phyloP scores from a whole-genome alignment of 2,329 filamentous ascomycete genomes.

The Hypoxylon rubiginosum region DNA sequence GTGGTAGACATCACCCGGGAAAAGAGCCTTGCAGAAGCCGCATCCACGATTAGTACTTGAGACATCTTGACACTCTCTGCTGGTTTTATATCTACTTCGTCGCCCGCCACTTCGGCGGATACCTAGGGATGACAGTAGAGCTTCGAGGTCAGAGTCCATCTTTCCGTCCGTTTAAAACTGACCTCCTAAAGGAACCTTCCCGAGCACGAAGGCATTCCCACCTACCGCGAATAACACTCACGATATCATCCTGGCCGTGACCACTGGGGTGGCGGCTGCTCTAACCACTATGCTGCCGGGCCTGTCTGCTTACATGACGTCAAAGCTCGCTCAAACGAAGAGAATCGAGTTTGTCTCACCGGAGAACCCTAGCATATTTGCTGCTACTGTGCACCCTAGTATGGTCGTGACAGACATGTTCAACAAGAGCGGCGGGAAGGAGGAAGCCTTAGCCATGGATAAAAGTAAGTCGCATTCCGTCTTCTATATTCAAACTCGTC shows the following conservation, averaged over 20 bases:
- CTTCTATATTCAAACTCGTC: not conserved
- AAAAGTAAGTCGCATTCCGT: constrained; percentile 11
- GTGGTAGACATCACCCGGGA: constrained; percentile 10
- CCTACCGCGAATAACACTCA: constrained; percentile 26
- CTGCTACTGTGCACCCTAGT: constrained; percentile 44
- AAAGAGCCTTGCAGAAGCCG: not conserved
- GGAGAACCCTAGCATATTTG: constrained; percentile 44
- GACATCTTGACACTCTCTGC: constrained; percentile 3
- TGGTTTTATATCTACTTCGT: not conserved
- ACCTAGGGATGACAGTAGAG: constrained; percentile 43
- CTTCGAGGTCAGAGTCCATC: constrained; percentile 40
- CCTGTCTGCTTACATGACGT: constrained; percentile 24
- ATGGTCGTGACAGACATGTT: constrained; percentile 44
- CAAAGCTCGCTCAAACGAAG: constrained; percentile 38
- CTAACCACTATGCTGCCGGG: constrained; percentile 29
- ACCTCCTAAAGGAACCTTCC: not conserved
- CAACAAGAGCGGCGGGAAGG: constrained; percentile 40
- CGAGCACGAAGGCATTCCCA: not conserved
- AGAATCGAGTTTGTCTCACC: constrained; percentile 46
- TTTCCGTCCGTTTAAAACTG: too few species aligned
- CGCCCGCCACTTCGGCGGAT: constrained; percentile 24
- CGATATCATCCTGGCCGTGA: constrained; percentile 33
- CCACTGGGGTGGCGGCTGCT: not conserved
- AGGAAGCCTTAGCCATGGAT: constrained; percentile 38
- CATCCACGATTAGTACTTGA: not conserved